Evolutionary conservation across 1,284 basidiomycete species (phyloP), one percentile per base, ranked within the genome.

Genomic region (Puccinia novopanici): DNA sequence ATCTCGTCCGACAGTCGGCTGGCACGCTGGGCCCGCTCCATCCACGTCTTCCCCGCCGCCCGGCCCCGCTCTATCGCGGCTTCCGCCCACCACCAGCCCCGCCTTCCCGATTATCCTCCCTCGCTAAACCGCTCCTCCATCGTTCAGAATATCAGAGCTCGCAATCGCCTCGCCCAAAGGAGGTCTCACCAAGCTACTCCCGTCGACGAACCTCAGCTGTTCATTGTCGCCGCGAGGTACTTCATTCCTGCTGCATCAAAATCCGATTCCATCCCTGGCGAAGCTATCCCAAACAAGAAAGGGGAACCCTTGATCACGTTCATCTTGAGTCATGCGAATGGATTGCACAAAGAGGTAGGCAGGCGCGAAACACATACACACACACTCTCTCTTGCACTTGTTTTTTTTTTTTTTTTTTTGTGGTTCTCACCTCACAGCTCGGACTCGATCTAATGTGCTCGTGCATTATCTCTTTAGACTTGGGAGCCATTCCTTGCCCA

Each of bases 241-340:
- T 57, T 40, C 34, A 45, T 65, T 59, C 50, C 57, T 4, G 17
- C 50, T 37, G 17, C 50, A n/a, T 84, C 81, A 15, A 83, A 83
- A 54, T 84, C 81, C 19, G 83, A 83, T 52, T 54, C 75, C 78
- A 45, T 75, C 82, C 61, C 55, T 24, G n/a, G 40, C n/a, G 84
- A 82, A 22, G 83, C 76, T 48, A 82, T 83, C 0, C 17, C 48
- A 27, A 5, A 2, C 1, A 68, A 10, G 3, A 17, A 34, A 2
- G 42, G 42, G 22, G 45, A 52, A 24, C 5, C 5, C 6, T 89
- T 90, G 0, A 57, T 91, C 54, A 93, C 92, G 0, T 86, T 94
- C 55, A 88, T 94, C 81, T 86, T 92, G 61, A 89, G 89, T 10
- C 93, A 94, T 84, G 92, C 92, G 0, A 94, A 92, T 85, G 93